Conservation (phyloP, 441 rosid species). For the Capsella rubella region DNA sequence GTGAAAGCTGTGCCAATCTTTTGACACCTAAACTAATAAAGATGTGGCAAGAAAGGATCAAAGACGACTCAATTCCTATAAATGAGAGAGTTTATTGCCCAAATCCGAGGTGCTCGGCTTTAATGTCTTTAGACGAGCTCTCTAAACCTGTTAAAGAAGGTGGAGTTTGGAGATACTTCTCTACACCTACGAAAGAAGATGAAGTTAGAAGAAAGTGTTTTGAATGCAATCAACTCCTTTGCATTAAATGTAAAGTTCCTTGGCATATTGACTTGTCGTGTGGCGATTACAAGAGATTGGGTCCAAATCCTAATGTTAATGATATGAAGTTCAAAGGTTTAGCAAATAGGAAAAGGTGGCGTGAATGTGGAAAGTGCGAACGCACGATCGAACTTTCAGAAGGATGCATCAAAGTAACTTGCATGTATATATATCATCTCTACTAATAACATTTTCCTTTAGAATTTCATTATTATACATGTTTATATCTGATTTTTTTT, state of each 20-base stretch:
- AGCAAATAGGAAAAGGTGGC: not conserved
- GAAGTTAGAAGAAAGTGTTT: not conserved
- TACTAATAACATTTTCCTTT: not conserved
- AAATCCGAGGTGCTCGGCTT: not conserved
- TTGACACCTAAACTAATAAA: constrained; percentile 58
- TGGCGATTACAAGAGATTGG: not conserved
- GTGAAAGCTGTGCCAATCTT: constrained; percentile 54
- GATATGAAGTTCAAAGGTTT: not conserved
- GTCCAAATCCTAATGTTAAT: not conserved
- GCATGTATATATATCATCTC: not conserved
- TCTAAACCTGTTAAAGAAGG: not conserved
- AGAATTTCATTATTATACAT: not conserved
- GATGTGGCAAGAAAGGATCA: constrained; percentile 49
- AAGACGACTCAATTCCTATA: constrained; percentile 64
- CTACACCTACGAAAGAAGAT: not conserved
- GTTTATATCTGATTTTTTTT: not conserved
- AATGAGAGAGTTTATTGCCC: not conserved
- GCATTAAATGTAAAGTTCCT: not conserved
- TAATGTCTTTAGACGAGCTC: not conserved
- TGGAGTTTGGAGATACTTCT: not conserved
- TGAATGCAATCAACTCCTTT: not conserved
- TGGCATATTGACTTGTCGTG: not conserved
- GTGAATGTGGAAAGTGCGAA: not conserved
- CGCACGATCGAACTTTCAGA: not conserved
- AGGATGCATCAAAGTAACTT: not conserved